Percentiles rank a stretch among this genome's conserved stretches.
These are phyloP conservation scores for Geotrichum bryndzae DNA, from an alignment of 1,139 yeast genomes.

Conservation along the genomic window DNA sequence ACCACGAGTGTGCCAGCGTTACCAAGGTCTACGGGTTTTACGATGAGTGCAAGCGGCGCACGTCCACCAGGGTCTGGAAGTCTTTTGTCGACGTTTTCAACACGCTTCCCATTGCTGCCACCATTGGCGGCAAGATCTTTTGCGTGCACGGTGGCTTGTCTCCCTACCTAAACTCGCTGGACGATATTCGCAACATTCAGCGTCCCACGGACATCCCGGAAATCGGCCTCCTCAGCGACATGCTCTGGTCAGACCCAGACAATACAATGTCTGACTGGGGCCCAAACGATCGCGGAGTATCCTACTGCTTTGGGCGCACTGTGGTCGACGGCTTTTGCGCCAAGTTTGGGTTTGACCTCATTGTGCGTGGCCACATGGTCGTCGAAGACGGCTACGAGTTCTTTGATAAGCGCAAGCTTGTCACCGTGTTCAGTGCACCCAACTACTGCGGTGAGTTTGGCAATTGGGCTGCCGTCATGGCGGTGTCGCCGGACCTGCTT, in stretches of 20 bases:
- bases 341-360: conserved; percentile 67
- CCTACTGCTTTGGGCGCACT: conserved; percentile 69
- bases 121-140: conserved; percentile 75
- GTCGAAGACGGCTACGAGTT: conserved; percentile 92
- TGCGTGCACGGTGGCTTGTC: conserved; percentile 51
- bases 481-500: conserved; percentile 66
- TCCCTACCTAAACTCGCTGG: conserved; percentile 10
- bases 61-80: conserved; percentile 67
- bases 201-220: conserved; percentile 89
- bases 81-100: conserved; percentile 74
- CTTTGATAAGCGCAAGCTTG: conserved; percentile 68
- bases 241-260: conserved; percentile 87
- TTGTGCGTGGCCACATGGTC: conserved; percentile 88
- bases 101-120: conserved; percentile 80
- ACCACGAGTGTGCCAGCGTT: conserved; percentile 79
- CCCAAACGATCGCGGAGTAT: conserved; percentile 80
- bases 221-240: conserved; percentile 70
- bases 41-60: conserved; percentile 79
- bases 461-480: conserved; percentile 88
- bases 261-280: conserved; percentile 63
- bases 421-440: conserved; percentile 82
- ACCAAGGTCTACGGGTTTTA: conserved; percentile 83
- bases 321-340: conserved; percentile 68
- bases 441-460: conserved; percentile 89
- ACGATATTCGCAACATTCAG: conserved; percentile 51